These are phyloP conservation scores for Exserohilum turcica DNA, from an alignment of 2,329 filamentous ascomycete genomes.

Conservation along the genomic window DNA sequence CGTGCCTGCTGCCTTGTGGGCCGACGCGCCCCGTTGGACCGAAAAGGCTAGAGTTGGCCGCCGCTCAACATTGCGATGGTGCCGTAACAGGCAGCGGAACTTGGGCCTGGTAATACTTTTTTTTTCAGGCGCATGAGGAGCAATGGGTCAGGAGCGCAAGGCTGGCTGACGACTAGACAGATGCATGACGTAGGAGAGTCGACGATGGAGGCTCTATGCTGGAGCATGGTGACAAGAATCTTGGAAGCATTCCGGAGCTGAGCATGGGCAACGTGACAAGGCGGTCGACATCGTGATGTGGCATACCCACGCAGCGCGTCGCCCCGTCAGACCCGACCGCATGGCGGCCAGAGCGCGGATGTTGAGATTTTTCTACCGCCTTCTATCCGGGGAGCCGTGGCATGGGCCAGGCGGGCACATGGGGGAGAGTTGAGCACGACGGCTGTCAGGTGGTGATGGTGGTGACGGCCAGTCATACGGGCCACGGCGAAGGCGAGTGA, in stretches of 20 bases:
- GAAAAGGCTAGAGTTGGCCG: constrained; percentile 1
- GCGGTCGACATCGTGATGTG: constrained; percentile 17
- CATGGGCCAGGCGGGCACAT: constrained; percentile 7
- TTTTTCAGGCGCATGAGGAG: constrained; percentile 3
- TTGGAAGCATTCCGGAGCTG: neutral
- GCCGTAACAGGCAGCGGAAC: constrained; percentile 3
- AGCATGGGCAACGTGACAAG: constrained; percentile 8
- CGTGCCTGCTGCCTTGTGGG: constrained; percentile 8
- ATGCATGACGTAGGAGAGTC: constrained; percentile 7
- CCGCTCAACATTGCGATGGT: neutral
- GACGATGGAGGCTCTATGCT: neutral
- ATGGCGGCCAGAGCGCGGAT: constrained; percentile 15
- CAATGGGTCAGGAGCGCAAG: constrained; percentile 4
- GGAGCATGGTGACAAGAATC: neutral
- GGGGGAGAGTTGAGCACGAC: constrained; percentile 1
- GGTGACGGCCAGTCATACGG: constrained; percentile 11
- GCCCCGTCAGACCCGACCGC: constrained; percentile 10
- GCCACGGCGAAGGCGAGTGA: neutral
- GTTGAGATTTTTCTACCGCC: constrained; percentile 15
- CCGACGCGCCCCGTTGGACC: constrained; percentile 6
- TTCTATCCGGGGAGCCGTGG: constrained; percentile 9
- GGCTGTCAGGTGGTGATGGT: constrained; percentile 7
- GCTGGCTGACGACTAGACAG: constrained; percentile 1
- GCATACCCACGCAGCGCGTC: constrained; percentile 14
- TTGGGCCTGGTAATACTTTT: constrained; percentile 2